A percentile compares a stretch with the other conserved stretches of the same genome.
Evolutionary conservation across 2,329 filamentous ascomycete species (phyloP).

Genomic region (Epichloe glyceriae): DNA sequence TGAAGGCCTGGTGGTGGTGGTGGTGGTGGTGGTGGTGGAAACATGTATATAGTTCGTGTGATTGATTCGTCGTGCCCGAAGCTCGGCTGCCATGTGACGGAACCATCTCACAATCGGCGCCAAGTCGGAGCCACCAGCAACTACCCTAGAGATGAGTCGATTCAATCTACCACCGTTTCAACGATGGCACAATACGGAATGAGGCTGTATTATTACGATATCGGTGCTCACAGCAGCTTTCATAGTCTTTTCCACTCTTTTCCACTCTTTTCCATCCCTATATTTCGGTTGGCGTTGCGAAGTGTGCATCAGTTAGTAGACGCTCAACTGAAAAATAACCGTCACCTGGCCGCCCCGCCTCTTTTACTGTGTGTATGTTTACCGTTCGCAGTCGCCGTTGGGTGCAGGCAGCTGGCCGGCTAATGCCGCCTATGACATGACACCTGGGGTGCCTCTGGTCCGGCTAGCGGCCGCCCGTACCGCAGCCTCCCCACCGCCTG

Average conservation of each 20-base stretch:
- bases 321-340: too few species aligned
- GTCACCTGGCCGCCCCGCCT: too few species aligned
- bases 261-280: too few species aligned
- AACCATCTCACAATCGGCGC: neutral
- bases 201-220: too few species aligned
- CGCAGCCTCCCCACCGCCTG: neutral
- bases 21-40: neutral
- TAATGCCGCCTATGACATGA: too few species aligned
- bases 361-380: too few species aligned
- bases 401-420: too few species aligned
- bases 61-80: neutral
- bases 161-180: neutral
- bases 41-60: neutral
- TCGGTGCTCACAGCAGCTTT: too few species aligned
- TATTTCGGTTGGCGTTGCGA: too few species aligned
- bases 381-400: neutral
- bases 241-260: too few species aligned
- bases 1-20: neutral
- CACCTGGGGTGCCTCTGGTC: neutral
- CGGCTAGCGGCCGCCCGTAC: neutral
- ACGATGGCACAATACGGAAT: too few species aligned
- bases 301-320: too few species aligned
- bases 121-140: neutral
- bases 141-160: neutral
- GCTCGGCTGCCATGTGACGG: constrained; percentile 2